Base-by-base conservation (phyloP, 31 red algal species). In the Porphyra umbilicalis region DNA sequence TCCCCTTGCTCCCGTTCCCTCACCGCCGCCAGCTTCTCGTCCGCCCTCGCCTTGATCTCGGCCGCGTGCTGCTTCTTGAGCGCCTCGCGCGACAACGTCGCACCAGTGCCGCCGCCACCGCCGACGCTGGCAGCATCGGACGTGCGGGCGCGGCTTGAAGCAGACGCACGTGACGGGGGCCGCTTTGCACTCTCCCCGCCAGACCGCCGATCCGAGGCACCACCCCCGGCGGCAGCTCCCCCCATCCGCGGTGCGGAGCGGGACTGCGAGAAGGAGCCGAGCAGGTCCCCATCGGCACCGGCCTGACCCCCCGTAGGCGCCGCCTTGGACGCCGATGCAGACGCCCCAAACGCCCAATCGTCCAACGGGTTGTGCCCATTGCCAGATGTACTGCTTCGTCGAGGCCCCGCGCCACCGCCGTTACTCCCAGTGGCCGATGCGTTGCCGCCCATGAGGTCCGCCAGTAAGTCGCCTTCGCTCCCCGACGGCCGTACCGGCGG, bases 1-100 rank as follows among this genome's bases (percentile, higher is more conserved):
- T 95, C 82, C 35, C 84, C 85, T 18, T 75, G 57, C 77, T 95
- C 93, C 76, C 93, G 80, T 44, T 95, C 88, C 30, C 88, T 87
- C 25, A 95, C 93, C 11, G 86, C 88, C 32, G 88, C 93, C 32
- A 95, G 81, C 77, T 95, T 95, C 40, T 87, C 93, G 81, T 91
- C 85, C 10, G 93, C 93, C 42, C 93, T 68, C 35, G 89, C 89
- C 76, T 95, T 91, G 40, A 95, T 88, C 40, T 95, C 93, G 31
- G 39, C 89, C 37, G 87, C 89, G 83, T 95, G 88, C 79, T 88
- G 81, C 82, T 91, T 80, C 36, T 68, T 79, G 0, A 91, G 82
- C 75, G 87, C 38, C 37, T 95, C 93, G 67, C 93, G 88, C 30
- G 82, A 75, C 35, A 94, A 44, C 29, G 81, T 82, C 32, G 83